Evolutionary conservation across 352 stramenopile species (phyloP), one percentile per base, ranked within the genome.

Genomic region (Pythium brassicae): DNA sequence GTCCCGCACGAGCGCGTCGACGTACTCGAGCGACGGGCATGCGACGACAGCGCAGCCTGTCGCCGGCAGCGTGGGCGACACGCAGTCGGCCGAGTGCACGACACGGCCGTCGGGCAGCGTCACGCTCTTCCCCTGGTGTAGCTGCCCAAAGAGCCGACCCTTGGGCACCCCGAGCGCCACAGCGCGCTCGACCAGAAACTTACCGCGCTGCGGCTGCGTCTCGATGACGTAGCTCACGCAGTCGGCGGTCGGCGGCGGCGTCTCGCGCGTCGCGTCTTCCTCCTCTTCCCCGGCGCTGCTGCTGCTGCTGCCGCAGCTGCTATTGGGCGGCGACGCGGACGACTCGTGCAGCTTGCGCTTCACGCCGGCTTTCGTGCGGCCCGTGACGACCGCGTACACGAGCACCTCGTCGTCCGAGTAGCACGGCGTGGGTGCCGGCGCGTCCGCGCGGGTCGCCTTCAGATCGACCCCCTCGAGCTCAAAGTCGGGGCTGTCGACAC

Each of bases 51-150:
- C 66, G 44, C 72, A 85, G 1, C 66, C 73, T 0, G 64, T 66
- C 26, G 68, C 74, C 37, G 84, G 78, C 27, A 87, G 48, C 23
- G 78, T 84, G 7, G 84, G 69, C 53, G 82, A 68, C 37, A 94
- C 82, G 35, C 84, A 94, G 55, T 94, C 81, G 20, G 53, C 68
- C 0, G 82, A 87, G 27, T 68, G 69, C 15, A 94, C 78, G 7
- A 92, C 63, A 10, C 70, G 61, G 22, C 83, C 78, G 34, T 91
- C 80, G 0, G 73, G 40, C 20, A 94, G 66, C 25, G 71, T 87
- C 22, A 94, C 85, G 53, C 92, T 78, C 52, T 92, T 80, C 14
- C 84, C 85, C 14, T 88, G 75, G 50, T 92, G 83, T 37, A 94
- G 63, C 55, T 90, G 74, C 1, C 85, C 83, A 54, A 90, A 93